Conservation (phyloP, 2,329 filamentous ascomycete genomes). For the Alternaria tenuissima region DNA sequence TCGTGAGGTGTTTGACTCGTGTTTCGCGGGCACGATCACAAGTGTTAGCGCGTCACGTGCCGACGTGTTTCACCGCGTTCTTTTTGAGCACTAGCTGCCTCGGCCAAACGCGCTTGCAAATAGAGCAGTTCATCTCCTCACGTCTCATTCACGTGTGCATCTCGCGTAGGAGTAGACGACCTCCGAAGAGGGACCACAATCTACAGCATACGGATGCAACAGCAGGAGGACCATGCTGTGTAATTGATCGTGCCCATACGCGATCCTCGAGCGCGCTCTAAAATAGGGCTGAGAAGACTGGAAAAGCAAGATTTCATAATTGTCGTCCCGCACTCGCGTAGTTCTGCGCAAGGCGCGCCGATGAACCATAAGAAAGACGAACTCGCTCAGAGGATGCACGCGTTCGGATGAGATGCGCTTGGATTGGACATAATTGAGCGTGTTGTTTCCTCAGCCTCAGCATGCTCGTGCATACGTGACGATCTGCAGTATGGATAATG, state of each 20-base stretch:
- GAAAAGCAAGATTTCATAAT: slow-evolving; percentile 1
- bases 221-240: background rate
- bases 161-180: background rate
- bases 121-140: background rate
- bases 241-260: background rate
- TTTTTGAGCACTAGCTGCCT: background rate
- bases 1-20: slow-evolving; percentile 1
- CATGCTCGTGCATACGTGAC: slow-evolving; percentile 8
- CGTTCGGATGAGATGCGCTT: background rate
- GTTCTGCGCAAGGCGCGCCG: background rate
- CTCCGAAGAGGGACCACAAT: background rate
- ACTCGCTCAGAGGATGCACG: background rate
- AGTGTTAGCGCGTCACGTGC: slow-evolving; percentile 22
- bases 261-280: background rate
- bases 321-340: slow-evolving; percentile 4
- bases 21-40: slow-evolving; percentile 6
- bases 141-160: background rate
- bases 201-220: too few relatives aligned
- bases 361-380: background rate
- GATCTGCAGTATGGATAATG: slow-evolving; percentile 2
- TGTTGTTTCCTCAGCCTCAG: background rate
- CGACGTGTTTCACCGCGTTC: slow-evolving; percentile 10
- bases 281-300: slow-evolving; percentile 5
- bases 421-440: background rate
- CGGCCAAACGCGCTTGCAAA: background rate